phyloP scores from a whole-genome alignment of 305 asterid species.

The Ajuga reptans region DNA sequence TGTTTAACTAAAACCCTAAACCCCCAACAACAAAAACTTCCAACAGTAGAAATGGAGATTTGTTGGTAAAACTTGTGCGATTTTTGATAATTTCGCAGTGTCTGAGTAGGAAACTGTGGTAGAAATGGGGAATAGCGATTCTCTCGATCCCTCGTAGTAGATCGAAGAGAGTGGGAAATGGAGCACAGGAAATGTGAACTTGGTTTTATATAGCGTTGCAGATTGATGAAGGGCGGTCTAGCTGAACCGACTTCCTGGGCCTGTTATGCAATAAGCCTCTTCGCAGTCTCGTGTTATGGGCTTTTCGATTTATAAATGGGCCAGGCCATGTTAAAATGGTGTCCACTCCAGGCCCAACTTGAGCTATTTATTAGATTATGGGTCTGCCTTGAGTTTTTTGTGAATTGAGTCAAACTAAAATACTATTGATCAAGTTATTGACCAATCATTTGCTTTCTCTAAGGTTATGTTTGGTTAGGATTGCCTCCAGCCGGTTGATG shows the following conservation, averaged over 20 bases:
- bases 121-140: background rate
- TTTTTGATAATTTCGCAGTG: background rate
- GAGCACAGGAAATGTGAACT: background rate
- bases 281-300: too few species aligned
- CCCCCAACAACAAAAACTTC: slow-evolving; percentile 19
- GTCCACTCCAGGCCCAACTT: too few species aligned
- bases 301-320: too few species aligned
- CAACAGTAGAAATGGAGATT: background rate
- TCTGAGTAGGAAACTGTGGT: background rate
- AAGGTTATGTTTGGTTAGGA: too few species aligned
- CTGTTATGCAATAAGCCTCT: background rate
- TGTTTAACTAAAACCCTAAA: slow-evolving; percentile 19
- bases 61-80: background rate
- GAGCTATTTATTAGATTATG: too few species aligned
- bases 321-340: too few species aligned
- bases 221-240: slow-evolving; percentile 17
- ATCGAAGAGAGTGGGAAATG: slow-evolving; percentile 18
- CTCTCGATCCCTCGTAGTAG: slow-evolving; percentile 20
- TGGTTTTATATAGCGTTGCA: slow-evolving; percentile 1
- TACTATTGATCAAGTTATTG: too few species aligned
- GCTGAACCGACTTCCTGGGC: slow-evolving; percentile 23
- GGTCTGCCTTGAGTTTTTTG: too few species aligned
- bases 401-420: too few species aligned
- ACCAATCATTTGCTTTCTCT: too few species aligned
- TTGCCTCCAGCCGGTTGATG: too few species aligned